A percentile compares a stretch with the other conserved stretches of the same genome.
These are phyloP conservation scores for Sordariomycetes sp. DNA, from an alignment of 2,329 filamentous ascomycete genomes.

Conservation along the genomic window DNA sequence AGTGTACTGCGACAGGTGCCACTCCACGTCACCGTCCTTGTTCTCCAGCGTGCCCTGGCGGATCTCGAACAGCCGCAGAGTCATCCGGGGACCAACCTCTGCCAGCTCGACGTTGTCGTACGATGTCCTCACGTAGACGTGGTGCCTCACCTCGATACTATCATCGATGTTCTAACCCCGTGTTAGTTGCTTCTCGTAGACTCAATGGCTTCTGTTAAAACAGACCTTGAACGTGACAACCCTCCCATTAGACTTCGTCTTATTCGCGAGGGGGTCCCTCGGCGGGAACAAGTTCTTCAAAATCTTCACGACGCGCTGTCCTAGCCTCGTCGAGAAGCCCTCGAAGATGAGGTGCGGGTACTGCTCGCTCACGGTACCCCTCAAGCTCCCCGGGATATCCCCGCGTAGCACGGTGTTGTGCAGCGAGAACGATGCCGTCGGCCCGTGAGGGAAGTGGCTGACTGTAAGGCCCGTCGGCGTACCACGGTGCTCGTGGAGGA, in stretches of 20 bases:
- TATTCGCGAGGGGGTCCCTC: conserved; percentile 51
- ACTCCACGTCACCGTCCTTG: conserved; percentile 91
- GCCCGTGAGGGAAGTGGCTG: conserved; percentile 78
- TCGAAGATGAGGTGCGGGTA: conserved; percentile 96
- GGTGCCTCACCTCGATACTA: conserved; percentile 70
- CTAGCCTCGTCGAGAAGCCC: conserved; percentile 72
- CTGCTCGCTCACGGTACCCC: conserved; percentile 80
- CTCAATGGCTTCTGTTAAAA: not conserved
- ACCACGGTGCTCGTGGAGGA: conserved; percentile 86
- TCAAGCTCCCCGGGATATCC: conserved; percentile 78
- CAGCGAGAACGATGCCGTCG: conserved; percentile 66
- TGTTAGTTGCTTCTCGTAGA: not conserved
- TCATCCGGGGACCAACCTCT: conserved; percentile 89
- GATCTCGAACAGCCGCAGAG: conserved; percentile 93
- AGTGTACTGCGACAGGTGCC: conserved; percentile 93
- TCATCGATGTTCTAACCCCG: conserved; percentile 61
- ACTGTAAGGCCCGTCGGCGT: conserved; percentile 82
- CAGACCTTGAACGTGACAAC: conserved; percentile 70
- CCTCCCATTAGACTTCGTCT: conserved; percentile 68
- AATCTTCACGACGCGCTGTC: conserved; percentile 74
- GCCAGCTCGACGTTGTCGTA: conserved; percentile 81
- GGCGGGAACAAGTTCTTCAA: conserved; percentile 92
- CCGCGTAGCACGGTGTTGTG: conserved; percentile 88
- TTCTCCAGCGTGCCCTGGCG: conserved; percentile 83
- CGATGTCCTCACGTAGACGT: conserved; percentile 84